Evolutionary conservation across 148 eudicot species (phyloP).

Genomic region (Persicaria maculosa): DNA sequence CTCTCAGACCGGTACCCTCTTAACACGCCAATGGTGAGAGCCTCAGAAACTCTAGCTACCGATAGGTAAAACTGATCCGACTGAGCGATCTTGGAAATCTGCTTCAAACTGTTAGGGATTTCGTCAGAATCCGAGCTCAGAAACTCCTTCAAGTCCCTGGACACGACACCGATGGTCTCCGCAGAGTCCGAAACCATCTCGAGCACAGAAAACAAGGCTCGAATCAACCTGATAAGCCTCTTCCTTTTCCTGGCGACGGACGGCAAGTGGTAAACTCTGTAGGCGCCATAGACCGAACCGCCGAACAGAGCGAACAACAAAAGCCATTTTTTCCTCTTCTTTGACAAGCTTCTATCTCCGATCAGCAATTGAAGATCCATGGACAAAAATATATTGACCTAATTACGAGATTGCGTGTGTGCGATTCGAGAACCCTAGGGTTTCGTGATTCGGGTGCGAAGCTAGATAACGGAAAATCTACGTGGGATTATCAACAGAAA

Average conservation of each 20-base stretch:
- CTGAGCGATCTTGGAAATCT: slow-evolving; percentile 45
- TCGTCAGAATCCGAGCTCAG: slow-evolving; percentile 55
- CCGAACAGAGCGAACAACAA: slow-evolving; percentile 50
- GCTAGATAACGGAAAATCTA: background rate
- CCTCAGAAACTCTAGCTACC: slow-evolving; percentile 33
- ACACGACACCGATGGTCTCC: slow-evolving; percentile 46
- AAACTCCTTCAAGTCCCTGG: slow-evolving; percentile 59
- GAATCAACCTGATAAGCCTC: slow-evolving; percentile 28
- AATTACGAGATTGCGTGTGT: slow-evolving; percentile 1
- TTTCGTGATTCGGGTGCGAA: background rate
- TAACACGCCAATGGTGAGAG: slow-evolving; percentile 52
- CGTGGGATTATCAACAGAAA: background rate
- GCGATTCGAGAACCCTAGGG: background rate
- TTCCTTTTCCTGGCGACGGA: slow-evolving; percentile 41
- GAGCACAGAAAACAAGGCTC: slow-evolving; percentile 37
- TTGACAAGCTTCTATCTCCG: slow-evolving; percentile 18
- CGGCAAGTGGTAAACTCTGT: slow-evolving; percentile 54
- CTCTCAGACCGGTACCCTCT: slow-evolving; percentile 36
- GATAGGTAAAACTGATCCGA: slow-evolving; percentile 53
- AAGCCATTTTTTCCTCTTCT: slow-evolving; percentile 50
- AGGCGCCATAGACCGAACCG: slow-evolving; percentile 49
- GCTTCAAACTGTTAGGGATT: slow-evolving; percentile 64
- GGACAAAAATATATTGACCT: background rate
- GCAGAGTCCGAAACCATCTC: slow-evolving; percentile 52
- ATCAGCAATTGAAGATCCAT: slow-evolving; percentile 4